Evolutionary conservation across 768 basidiomycete genomes (phyloP).

Genomic region (Tremella fuciformis): DNA sequence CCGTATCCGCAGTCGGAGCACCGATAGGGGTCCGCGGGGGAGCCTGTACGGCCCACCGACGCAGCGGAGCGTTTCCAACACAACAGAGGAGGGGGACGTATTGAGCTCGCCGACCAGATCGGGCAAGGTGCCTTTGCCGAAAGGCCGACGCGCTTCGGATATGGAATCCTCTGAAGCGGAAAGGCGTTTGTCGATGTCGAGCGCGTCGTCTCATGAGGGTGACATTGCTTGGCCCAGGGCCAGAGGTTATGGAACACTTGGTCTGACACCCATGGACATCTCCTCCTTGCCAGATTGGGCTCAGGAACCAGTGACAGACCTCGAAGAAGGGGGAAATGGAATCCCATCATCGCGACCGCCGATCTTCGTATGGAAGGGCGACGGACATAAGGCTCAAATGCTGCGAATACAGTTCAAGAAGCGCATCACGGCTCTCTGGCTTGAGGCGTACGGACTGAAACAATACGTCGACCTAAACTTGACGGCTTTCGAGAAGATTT

Average conservation of each 20-base stretch:
- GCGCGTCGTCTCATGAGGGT: constrained; percentile 39
- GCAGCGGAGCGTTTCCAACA: not conserved
- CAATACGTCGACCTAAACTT: constrained; percentile 90
- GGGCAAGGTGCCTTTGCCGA: constrained; percentile 2
- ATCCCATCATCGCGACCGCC: constrained; percentile 46
- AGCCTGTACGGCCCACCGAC: no score
- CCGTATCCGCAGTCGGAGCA: constrained; percentile 13
- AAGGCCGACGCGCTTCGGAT: constrained; percentile 20
- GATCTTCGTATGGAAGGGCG: constrained; percentile 64
- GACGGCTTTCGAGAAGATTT: constrained; percentile 88
- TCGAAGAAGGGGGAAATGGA: constrained; percentile 46
- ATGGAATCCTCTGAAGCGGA: constrained; percentile 24
- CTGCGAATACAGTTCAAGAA: constrained; percentile 83
- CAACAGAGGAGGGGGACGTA: constrained; percentile 7
- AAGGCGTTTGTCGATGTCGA: constrained; percentile 38
- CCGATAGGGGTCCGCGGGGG: not conserved
- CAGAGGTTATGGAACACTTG: constrained; percentile 28
- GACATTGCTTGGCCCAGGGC: constrained; percentile 24
- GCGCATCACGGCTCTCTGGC: constrained; percentile 76
- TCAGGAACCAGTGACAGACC: not conserved
- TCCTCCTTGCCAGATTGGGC: constrained; percentile 27
- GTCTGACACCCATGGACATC: constrained; percentile 46
- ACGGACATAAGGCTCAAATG: constrained; percentile 76
- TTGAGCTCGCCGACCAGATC: constrained; percentile 16
- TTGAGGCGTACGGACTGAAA: constrained; percentile 69